phyloP scores from a whole-genome alignment of 73 alveolate genomes.

The Paraurostyla sp. region DNA sequence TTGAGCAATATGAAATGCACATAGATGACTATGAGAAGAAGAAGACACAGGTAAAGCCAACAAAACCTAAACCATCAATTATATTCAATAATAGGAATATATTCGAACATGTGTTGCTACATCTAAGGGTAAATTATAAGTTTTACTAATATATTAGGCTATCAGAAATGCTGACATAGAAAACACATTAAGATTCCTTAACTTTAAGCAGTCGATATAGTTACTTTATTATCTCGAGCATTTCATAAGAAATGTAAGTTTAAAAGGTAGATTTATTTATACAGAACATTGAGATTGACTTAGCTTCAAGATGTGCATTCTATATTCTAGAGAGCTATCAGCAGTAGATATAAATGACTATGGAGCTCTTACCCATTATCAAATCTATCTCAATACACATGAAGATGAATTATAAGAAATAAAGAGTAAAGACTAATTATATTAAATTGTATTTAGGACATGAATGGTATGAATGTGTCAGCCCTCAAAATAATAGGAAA shows the following conservation, averaged over 20 bases:
- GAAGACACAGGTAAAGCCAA: slow-evolving; percentile 71
- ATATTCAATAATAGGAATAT: slow-evolving; percentile 81
- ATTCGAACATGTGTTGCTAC: slow-evolving; percentile 78
- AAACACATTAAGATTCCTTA: slow-evolving; percentile 82
- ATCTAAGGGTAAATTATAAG: slow-evolving; percentile 74
- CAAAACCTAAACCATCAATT: slow-evolving; percentile 77
- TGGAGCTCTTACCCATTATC: slow-evolving; percentile 24
- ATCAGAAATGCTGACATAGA: slow-evolving; percentile 82
- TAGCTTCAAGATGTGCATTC: slow-evolving; percentile 51
- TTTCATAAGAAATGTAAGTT: slow-evolving; percentile 77
- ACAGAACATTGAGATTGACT: slow-evolving; percentile 63
- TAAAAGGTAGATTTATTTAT: neutral
- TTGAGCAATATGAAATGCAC: slow-evolving; percentile 84
- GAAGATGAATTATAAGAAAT: slow-evolving; percentile 12
- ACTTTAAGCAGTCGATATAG: slow-evolving; percentile 77
- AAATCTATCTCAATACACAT: slow-evolving; percentile 34
- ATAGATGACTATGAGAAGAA: slow-evolving; percentile 75
- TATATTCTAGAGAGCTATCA: slow-evolving; percentile 38
- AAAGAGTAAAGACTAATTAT: slow-evolving; percentile 6
- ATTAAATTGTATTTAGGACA: slow-evolving; percentile 19
- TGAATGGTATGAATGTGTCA: slow-evolving; percentile 66
- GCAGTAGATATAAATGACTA: slow-evolving; percentile 40
- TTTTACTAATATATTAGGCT: no score
- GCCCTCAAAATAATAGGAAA: slow-evolving; percentile 51
- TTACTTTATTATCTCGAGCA: slow-evolving; percentile 84